Conservation (phyloP, 768 basidiomycete genomes). For the Phylloporus sp. region DNA sequence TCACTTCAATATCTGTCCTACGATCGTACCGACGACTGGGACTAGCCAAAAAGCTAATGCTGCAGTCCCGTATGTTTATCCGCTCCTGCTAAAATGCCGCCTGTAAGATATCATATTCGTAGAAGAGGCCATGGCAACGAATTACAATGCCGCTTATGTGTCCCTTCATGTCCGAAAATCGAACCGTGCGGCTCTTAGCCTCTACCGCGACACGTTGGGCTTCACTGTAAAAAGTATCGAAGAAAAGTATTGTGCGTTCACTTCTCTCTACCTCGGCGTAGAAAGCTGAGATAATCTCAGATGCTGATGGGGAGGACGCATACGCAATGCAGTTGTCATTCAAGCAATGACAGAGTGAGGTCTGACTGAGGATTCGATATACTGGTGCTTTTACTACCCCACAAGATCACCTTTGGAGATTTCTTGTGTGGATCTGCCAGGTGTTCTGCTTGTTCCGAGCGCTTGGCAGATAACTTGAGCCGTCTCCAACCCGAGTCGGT, state of each 20-base stretch:
- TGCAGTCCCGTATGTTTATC: slow-evolving; percentile 72
- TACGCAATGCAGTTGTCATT: slow-evolving; percentile 82
- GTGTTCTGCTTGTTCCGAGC: slow-evolving; percentile 24
- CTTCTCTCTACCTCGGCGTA: not conserved
- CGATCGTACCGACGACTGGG: slow-evolving; percentile 88
- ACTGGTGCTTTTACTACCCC: slow-evolving; percentile 2
- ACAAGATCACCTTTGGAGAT: not conserved
- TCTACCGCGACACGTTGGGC: slow-evolving; percentile 87
- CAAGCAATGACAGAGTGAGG: slow-evolving; percentile 24
- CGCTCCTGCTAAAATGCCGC: not conserved
- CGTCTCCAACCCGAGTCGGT: slow-evolving; percentile 69
- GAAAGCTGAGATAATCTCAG: slow-evolving; percentile 27
- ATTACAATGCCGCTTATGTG: slow-evolving; percentile 82
- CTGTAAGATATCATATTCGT: slow-evolving; percentile 1
- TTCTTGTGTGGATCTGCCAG: not conserved
- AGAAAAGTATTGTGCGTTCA: slow-evolving; percentile 82
- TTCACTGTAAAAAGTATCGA: slow-evolving; percentile 85
- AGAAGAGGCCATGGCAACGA: slow-evolving; percentile 89
- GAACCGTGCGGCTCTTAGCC: slow-evolving; percentile 84
- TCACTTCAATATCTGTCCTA: slow-evolving; percentile 94
- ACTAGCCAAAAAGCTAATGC: slow-evolving; percentile 90
- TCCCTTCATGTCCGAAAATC: slow-evolving; percentile 91
- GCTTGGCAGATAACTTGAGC: slow-evolving; percentile 60
- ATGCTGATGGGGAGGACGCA: slow-evolving; percentile 93
- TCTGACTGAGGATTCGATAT: slow-evolving; percentile 8